Base-by-base conservation (phyloP, 139 green algal species). In the Coccomyxa sp. region DNA sequence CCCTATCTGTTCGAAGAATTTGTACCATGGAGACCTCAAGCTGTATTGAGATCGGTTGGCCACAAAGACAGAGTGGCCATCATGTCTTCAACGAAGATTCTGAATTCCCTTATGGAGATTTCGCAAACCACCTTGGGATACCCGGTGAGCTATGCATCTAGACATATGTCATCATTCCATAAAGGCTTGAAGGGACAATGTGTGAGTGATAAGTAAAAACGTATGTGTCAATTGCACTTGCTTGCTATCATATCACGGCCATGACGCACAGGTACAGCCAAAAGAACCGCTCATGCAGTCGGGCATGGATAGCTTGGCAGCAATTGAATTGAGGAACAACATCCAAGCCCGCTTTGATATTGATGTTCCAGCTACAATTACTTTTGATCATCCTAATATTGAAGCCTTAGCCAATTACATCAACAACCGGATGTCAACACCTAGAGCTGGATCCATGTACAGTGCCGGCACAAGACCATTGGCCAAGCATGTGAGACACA, bases 241-340 rank as follows among this genome's bases (percentile, higher is more conserved):
- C n/a, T n/a, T n/a, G n/a, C n/a, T n/a, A n/a, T n/a, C n/a, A n/a
- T n/a, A n/a, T n/a, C n/a, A n/a, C n/a, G n/a, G n/a, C 1, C 50
- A 18, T 64, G 50, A 18, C 50, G 22, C 1, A 22, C 50, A 64
- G 50, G 50, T 22, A 18, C 50, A 64, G 50, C 33, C 74, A 29
- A 34, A 72, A 6, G 44, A 72, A 40, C 91, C 91, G 36, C 85
- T 95, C 31, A 92, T 93, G 86, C 81, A 85, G 29, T 85, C 90
- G 33, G 91, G 91, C 10, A 81, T 95, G 50, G 89, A 97, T 81
- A 94, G 87, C 16, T 81, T 96, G 29, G 91, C 92, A 0, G 89
- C 90, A 8, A 89, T 95, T 44, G 93, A 97, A 86, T 82, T 97
- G 38, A 82, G 89, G 40, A 90, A 90, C 74, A 75, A 76, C 7